Evolutionary conservation across 805 yeast species (phyloP).

Genomic region (Pachysolen tannophilus): DNA sequence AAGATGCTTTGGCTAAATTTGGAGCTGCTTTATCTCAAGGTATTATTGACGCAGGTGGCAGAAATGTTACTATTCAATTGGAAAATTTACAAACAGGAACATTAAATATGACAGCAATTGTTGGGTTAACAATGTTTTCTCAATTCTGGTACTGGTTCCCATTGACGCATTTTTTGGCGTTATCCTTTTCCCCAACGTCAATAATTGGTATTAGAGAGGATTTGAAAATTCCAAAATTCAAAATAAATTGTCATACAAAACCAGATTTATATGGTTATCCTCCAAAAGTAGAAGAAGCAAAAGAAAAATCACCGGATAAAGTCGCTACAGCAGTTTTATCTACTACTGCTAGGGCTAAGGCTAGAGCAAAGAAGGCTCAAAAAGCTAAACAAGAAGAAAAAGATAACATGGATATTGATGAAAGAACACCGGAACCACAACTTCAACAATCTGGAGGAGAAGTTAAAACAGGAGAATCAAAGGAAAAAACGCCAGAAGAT

Average conservation of each 20-base stretch:
- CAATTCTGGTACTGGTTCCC: constrained; percentile 99
- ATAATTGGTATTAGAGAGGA: constrained; percentile 81
- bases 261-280: constrained; percentile 82
- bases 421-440: no score
- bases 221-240: constrained; percentile 78
- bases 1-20: constrained; percentile 94
- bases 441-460: constrained; percentile 10
- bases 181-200: constrained; percentile 89
- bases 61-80: constrained; percentile 89
- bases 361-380: constrained; percentile 68
- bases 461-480: constrained; percentile 8
- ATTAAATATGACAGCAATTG: constrained; percentile 82
- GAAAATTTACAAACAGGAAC: constrained; percentile 88
- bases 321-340: constrained; percentile 90
- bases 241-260: constrained; percentile 73
- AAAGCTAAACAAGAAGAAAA: constrained; percentile 46
- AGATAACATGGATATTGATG: constrained; percentile 33
- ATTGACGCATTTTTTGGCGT: constrained; percentile 81
- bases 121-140: constrained; percentile 80
- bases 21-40: constrained; percentile 98
- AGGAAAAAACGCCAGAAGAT: constrained; percentile 9
- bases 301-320: constrained; percentile 79
- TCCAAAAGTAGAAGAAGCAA: constrained; percentile 72
- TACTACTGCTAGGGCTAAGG: constrained; percentile 90
- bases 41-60: constrained; percentile 96